phyloP scores from a whole-genome alignment of 331 rosid genomes.

The Malus hybrid region DNA sequence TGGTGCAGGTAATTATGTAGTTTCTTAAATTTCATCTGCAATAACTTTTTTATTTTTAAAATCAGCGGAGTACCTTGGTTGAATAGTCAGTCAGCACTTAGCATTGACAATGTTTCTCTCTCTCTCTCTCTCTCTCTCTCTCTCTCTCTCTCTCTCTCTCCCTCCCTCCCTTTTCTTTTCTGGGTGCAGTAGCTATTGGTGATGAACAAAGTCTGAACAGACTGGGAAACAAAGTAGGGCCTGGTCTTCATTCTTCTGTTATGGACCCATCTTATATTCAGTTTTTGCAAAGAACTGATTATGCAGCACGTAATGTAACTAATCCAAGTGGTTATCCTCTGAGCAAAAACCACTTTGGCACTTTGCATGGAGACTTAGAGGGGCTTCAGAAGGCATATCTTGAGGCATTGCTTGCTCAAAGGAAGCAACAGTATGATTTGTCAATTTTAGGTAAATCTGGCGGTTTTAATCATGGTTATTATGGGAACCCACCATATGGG shows the following conservation, averaged over 20 bases:
- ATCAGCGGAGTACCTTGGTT: background rate
- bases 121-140: background rate
- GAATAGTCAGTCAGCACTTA: background rate
- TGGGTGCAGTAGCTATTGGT: constrained; percentile 27
- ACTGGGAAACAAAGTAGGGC: constrained; percentile 36
- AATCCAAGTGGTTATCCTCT: constrained; percentile 48
- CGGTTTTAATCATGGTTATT: constrained; percentile 42
- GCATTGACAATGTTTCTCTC: background rate
- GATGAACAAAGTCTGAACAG: constrained; percentile 38
- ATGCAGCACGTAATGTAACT: constrained; percentile 35
- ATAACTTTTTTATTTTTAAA: background rate
- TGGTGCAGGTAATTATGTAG: constrained; percentile 42
- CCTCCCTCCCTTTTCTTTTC: background rate
- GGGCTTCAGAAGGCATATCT: constrained; percentile 67
- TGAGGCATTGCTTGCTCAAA: constrained; percentile 65
- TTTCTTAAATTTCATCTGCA: constrained; percentile 6
- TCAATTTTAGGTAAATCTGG: constrained; percentile 60
- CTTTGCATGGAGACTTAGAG: constrained; percentile 57
- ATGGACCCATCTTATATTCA: constrained; percentile 42
- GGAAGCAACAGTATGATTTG: constrained; percentile 67
- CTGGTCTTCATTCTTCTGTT: constrained; percentile 39
- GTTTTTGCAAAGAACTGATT: constrained; percentile 51
- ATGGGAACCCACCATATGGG: constrained; percentile 54
- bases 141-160: background rate
- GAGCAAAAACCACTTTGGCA: constrained; percentile 42